Base-by-base conservation (phyloP, 169 alveolate genomes). In the Plasmodium berghei region DNA sequence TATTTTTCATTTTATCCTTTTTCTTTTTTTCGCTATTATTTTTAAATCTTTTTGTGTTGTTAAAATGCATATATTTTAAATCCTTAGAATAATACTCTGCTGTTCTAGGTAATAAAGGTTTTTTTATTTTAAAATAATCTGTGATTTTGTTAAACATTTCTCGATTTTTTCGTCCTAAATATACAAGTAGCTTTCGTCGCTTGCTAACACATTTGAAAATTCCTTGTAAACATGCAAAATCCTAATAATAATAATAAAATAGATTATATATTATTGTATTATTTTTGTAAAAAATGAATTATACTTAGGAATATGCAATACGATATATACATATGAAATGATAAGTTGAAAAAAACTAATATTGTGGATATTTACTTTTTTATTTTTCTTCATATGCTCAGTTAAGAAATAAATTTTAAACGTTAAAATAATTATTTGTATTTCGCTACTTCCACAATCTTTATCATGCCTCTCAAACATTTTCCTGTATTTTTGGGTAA, bases 361-460 rank as follows among this genome's bases (percentile, higher is more conserved):
- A 3, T 34, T 28, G 2, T 34, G 8, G 42, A 34, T 34, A 34
- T 34, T 10, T 54, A 83, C 90, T 42, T 83, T 83, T 40, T 83
- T 83, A 61, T 83, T 66, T 18, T 64, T 56, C 45, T 83, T 83
- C 90, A 83, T 83, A 52, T 83, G 90, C 40, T 83, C 86, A 18
- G 90, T 83, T 4, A 83, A 54, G 49, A 83, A 83, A 26, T 20
- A 83, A 20, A 83, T 83, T 55, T 83, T 83, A 62, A 83, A 83
- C 0, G 90, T 83, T 56, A 83, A 62, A 69, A 83, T 83, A 45
- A 83, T 83, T 8, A 83, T 83, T 70, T 83, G 90, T 55, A 83
- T 83, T 66, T 83, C 90, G 26, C 90, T 83, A 69, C 90, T 83
- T 14, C 90, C 90, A 61, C 90, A 83, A 28, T 83, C 90, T n/a